Percentiles rank a stretch among this genome's conserved stretches.
Evolutionary conservation across 2,329 filamentous ascomycete species (phyloP).

Genomic region (Exophiala phaeomuriformis): DNA sequence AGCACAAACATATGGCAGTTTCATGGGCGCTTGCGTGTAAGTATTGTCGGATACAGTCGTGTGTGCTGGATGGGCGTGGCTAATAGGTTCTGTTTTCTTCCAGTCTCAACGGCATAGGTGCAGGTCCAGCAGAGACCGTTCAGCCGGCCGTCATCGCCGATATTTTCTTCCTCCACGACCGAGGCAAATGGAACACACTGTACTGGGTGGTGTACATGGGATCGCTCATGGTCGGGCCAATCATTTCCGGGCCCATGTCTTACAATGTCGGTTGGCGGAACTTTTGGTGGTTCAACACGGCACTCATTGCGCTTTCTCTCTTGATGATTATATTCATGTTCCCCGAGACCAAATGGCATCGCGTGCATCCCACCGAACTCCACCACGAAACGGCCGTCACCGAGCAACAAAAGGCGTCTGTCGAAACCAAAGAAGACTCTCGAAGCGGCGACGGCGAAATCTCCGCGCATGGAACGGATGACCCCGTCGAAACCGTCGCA

Average conservation of each 20-base stretch:
- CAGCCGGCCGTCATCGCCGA: constrained; percentile 59
- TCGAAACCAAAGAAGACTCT: neutral
- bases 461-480: neutral
- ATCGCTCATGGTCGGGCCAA: constrained; percentile 53
- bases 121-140: constrained; percentile 56
- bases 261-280: constrained; percentile 52
- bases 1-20: constrained; percentile 52
- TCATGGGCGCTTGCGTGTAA: constrained; percentile 54
- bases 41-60: neutral
- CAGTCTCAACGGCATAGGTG: constrained; percentile 53
- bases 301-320: neutral
- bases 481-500: neutral
- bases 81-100: neutral
- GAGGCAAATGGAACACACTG: constrained; percentile 55
- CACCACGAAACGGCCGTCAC: neutral
- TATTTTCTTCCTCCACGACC: constrained; percentile 58
- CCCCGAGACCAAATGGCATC: constrained; percentile 12
- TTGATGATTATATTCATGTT: constrained; percentile 9
- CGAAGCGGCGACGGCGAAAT: neutral
- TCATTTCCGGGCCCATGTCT: constrained; percentile 55
- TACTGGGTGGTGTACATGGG: constrained; percentile 60
- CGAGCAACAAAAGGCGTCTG: neutral
- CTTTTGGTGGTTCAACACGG: constrained; percentile 49
- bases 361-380: constrained; percentile 5
- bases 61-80: too few species aligned